Evolutionary conservation across 352 stramenopile species (phyloP), one percentile per base, ranked within the genome.

Genomic region (Phytophthora palmivora): DNA sequence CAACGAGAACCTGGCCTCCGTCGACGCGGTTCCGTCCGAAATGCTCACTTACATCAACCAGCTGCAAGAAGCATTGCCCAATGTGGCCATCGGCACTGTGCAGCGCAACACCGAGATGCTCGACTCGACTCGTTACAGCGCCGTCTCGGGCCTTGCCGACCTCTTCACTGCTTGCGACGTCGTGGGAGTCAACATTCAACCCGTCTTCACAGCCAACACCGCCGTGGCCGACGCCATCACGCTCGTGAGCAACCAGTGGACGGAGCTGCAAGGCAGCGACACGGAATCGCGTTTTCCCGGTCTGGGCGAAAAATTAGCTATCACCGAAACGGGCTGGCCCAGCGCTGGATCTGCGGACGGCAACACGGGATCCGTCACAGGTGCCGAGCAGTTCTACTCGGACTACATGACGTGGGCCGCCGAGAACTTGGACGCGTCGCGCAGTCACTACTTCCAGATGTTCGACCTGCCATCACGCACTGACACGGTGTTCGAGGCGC

Each of bases 311-410:
- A 89, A 88, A 52, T 69, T 90, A 3, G 58, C 77, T 19, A 63
- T 88, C 39, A 85, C 79, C 3, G 83, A 92, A 63, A 81, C 78
- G 0, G 83, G 84, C 14, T 93, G 82, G 82, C 82, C 82, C 11
- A 78, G 76, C 6, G 55, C 53, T 8, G 82, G 82, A 30, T 57
- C 60, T 6, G 47, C 44, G 22, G 61, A 65, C 18, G 75, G 75
- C 58, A 90, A 82, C 78, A 79, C 63, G 21, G 70, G 72, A 45
- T 67, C 68, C 6, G 59, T 79, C 21, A 54, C 63, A 3, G 66
- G 70, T 9, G 74, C 78, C 6, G 15, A 82, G 52, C 45, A 59
- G 37, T 85, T 76, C 62, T 88, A 68, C 56, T 42, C 64, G 3
- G 61, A 67, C 64, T 84, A 72, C 64, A 63, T 50, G 34, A 54